Percentiles rank a stretch among this genome's conserved stretches.
Evolutionary conservation across 176 grass and related monocot genomes (phyloP).

Genomic region (Urochloa ruziziensis): DNA sequence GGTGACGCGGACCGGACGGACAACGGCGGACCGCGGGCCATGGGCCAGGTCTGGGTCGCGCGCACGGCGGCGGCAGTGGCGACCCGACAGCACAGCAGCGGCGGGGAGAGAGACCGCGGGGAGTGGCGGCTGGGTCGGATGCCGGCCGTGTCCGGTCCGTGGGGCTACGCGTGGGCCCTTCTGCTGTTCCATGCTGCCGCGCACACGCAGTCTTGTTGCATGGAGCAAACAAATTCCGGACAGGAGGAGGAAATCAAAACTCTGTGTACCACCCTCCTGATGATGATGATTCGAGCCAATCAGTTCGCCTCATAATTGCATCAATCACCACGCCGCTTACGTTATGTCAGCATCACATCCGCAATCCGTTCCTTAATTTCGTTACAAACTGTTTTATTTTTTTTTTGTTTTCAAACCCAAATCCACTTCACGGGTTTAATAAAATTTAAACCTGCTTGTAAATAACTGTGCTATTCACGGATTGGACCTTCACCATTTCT

Average conservation of each 20-base stretch:
- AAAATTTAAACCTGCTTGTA: too few species aligned
- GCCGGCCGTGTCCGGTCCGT: conserved; percentile 25
- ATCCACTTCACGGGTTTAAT: too few species aligned
- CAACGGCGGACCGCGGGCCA: neutral
- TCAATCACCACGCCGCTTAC: neutral
- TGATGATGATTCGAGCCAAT: too few species aligned
- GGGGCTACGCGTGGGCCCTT: conserved; percentile 28
- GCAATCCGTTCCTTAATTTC: too few species aligned
- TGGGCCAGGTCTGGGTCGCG: conserved; percentile 12
- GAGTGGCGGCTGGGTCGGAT: neutral
- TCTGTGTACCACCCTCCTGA: too few species aligned
- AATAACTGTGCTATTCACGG: too few species aligned
- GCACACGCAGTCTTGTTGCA: too few species aligned
- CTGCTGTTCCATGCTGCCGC: neutral
- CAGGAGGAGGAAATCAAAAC: too few species aligned
- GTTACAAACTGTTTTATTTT: too few species aligned
- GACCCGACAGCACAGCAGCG: neutral
- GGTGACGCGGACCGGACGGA: neutral
- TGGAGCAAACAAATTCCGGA: neutral
- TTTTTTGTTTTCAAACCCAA: too few species aligned
- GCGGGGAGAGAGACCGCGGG: neutral
- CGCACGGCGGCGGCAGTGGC: neutral
- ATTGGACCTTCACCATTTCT: too few species aligned
- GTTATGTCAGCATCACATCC: too few species aligned
- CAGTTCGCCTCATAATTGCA: neutral